Conservation (phyloP, 2,329 filamentous ascomycete species). For the Diaporthe eres region DNA sequence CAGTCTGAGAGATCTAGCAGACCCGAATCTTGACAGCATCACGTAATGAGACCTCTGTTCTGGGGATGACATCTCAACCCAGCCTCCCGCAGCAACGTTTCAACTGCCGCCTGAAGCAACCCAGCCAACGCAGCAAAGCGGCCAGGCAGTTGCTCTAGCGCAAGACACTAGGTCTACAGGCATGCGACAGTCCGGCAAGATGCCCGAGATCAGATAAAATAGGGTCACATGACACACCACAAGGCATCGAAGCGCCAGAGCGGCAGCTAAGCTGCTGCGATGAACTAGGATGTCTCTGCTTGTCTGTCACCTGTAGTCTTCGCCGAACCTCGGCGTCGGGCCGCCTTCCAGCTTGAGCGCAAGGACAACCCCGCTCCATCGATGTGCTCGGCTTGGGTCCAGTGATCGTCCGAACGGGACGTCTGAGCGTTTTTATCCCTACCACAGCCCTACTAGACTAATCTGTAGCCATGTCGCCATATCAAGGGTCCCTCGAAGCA, state of each 20-base stretch:
- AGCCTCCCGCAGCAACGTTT: constrained; percentile 17
- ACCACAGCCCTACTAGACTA: constrained; percentile 28
- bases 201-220: not conserved
- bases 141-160: not conserved
- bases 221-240: constrained; percentile 10
- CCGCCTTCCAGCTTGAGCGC: constrained; percentile 24
- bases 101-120: constrained; percentile 30
- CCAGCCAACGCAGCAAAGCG: not conserved
- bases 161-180: not conserved
- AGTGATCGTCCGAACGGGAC: constrained; percentile 25
- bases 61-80: not conserved
- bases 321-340: constrained; percentile 31
- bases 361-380: constrained; percentile 32
- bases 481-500: constrained; percentile 12
- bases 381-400: constrained; percentile 2
- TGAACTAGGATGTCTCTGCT: constrained; percentile 2
- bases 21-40: not conserved
- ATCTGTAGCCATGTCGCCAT: not conserved
- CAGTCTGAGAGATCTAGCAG: constrained; percentile 12
- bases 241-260: not conserved
- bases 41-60: constrained; percentile 1
- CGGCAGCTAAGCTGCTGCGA: not conserved
- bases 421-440: constrained; percentile 21
- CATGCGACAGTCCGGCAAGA: not conserved
- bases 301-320: not conserved